Evolutionary conservation across 1,284 basidiomycete species (phyloP), one percentile per base, ranked within the genome.

Genomic region (Trichosporon ovoides): DNA sequence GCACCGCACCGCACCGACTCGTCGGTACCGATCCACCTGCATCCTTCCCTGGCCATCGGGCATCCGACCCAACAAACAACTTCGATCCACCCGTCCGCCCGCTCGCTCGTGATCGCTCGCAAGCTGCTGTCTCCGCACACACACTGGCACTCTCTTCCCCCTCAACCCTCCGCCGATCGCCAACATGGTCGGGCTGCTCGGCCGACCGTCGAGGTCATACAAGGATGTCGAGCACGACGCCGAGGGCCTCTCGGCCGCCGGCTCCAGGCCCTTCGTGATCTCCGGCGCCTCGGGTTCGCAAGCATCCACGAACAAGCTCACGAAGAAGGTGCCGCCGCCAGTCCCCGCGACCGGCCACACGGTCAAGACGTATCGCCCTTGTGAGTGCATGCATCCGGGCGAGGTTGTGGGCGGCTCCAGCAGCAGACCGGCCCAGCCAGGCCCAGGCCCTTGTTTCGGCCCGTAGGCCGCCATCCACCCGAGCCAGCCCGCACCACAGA

Each of bases 321-420:
- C 43, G 14, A 48, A 48, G 28, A n/a, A n/a, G 22, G 43, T n/a
- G 43, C 43, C 16, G n/a, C 43, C 43, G 7, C 28, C 22, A n/a
- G 43, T 14, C 28, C 9, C 24, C 18, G 19, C 43, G 28, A 31
- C 28, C 35, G 65, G 71, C 6, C 66, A 67, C 18, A 64, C 68
- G 6, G 67, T 76, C 61, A 76, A 74, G 68, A 74, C 71, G 11
- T 74, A 69, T 58, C 63, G 71, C 33, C 74, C 74, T 35, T 70
- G 74, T 76, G 34, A 66, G 74, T 67, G 28, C 28, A 31, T 9
- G 28, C 28, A 31, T 31, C n/a, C 1, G 35, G 19, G 3, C 18
- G 19, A 24, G n/a, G 31, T 35, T 6, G 9, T 18, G 18, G 38
- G n/a, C 5, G 9, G 5, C 6, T 13, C 11, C 4, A 36, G 28